Evolutionary conservation across 2,329 filamentous ascomycete species (phyloP), one percentile per base, ranked within the genome.

Genomic region (Diaporthe capsici): DNA sequence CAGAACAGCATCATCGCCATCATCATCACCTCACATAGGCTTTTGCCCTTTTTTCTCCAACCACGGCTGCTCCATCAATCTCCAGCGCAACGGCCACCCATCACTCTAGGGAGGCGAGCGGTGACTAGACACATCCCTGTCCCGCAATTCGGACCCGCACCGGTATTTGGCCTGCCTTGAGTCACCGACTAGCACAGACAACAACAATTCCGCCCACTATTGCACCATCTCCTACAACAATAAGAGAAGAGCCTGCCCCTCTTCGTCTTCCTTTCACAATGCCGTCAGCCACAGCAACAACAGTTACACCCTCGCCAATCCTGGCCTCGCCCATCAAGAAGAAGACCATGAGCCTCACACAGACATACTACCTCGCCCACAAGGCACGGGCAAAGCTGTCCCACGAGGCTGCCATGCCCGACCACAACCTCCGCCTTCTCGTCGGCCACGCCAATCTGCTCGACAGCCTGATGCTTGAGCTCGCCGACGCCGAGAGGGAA

Each of bases 381-480:
- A 96, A 96, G 86, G 97, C 97, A 84, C 93, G 97, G 85, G 94
- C 93, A 81, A 99, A 99, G 95, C 95, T 99, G 83, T 95, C 95
- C 79, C 91, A 90, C 79, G 96, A 98, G 88, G 97, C 97, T 88
- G 92, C 93, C 85, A 93, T 94, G 82, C 89, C 95, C 81, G 96
- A 98, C 84, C 97, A 98, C 90, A 93, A 98, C 89, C 94, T 99
- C 78, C 93, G 96, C 83, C 92, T 97, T 61, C 94, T 99, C 77
- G 97, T 99, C 81, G 97, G 96, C 82, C 97, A 99, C 87, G 97
- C 97, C 88, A 99, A 98, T 90, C 93, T 98, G 65, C 94, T 99
- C 84, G 97, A 99, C 87, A 93, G 93, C 55, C 88, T 99, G 83
- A 98, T 98, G 97, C 92, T 95, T 78, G 83, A 85, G 76, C 94